Percentiles rank a stretch among this genome's conserved stretches.
phyloP scores from a whole-genome alignment of 352 stramenopile genomes.

The Phytophthora tubulina region DNA sequence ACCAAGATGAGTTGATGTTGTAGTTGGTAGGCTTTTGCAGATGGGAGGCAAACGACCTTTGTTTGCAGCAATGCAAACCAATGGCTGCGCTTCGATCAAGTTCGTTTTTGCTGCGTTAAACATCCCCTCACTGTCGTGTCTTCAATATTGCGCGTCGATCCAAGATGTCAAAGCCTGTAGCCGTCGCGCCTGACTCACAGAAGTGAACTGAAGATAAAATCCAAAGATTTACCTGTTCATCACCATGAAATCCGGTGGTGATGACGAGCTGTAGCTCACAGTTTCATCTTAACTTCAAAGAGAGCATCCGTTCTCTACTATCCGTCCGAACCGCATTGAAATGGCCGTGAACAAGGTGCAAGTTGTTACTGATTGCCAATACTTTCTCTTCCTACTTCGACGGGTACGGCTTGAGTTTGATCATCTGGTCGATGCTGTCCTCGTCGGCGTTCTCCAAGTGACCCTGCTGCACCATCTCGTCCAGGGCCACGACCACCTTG shows the following conservation, averaged over 20 bases:
- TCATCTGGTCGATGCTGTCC: conserved; percentile 61
- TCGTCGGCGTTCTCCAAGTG: conserved; percentile 66
- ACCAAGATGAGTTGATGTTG: conserved; percentile 18
- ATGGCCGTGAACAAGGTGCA: neutral
- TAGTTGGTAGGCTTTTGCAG: conserved; percentile 5
- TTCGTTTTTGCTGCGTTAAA: too few relatives aligned
- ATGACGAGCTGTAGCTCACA: neutral
- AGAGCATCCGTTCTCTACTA: conserved; percentile 2
- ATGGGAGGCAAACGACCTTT: neutral
- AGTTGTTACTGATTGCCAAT: neutral
- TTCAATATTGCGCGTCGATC: conserved; percentile 18
- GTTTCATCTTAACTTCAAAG: conserved; percentile 17
- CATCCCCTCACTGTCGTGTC: neutral
- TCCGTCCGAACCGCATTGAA: conserved; percentile 1
- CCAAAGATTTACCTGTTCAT: neutral
- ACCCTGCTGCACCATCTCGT: conserved; percentile 76
- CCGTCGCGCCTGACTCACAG: neutral
- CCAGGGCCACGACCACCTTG: conserved; percentile 70
- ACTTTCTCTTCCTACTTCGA: conserved; percentile 30
- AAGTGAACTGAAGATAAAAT: conserved; percentile 11
- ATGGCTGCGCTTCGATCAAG: too few relatives aligned
- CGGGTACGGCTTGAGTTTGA: conserved; percentile 49
- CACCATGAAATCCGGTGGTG: neutral
- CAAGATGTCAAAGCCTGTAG: conserved; percentile 5
- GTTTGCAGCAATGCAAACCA: neutral